Base-by-base conservation (phyloP, 2,329 filamentous ascomycete species). In the Hymenoscyphus scutula region DNA sequence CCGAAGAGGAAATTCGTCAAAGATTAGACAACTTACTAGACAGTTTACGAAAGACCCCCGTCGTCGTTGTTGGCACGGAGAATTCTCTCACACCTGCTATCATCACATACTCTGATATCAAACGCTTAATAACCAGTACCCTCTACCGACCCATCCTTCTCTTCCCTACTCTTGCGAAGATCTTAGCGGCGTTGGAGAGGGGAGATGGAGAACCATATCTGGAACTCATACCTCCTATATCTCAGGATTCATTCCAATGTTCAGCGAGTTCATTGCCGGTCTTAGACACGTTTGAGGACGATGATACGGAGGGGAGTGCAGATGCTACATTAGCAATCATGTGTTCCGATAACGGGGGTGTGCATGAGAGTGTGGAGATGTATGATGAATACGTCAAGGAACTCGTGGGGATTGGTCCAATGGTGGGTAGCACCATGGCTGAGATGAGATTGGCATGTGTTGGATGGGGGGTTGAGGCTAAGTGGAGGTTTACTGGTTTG, bases 201-300 rank as follows among this genome's bases (percentile, higher is more conserved):
- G 76, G 79, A 3, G 76, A 85, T 48, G 81, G 80, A 0, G 59
- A 67, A 1, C 76, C 79, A 0, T 83, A 79, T 30, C 10, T 71
- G 1, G 60, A 67, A 23, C 23, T 67, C 0, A 51, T 32, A 2
- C 62, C 41, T 10, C 58, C 63, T 51, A 34, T 59, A 25, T 58
- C 59, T 32, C 53, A 67, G 1, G 61, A 67, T 41, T 61, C 65
- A 25, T 41, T 65, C 3, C 61, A 62, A 2, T 64, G 66, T 10
- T 66, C 66, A 7, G 56, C 55, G 0, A 27, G 29, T 15, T 27
- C 15, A n/a, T n/a, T 27, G 13, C 55, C 23, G 4, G 37, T 10
- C 6, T 32, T 19, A 13, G 55, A 56, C 10, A 53, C 59, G 7
- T 41, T 56, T 5, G 62, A 65, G 11, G 25, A 61, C 0, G 59